phyloP scores from a whole-genome alignment of 768 basidiomycete species.

The Lactarius tabidus region DNA sequence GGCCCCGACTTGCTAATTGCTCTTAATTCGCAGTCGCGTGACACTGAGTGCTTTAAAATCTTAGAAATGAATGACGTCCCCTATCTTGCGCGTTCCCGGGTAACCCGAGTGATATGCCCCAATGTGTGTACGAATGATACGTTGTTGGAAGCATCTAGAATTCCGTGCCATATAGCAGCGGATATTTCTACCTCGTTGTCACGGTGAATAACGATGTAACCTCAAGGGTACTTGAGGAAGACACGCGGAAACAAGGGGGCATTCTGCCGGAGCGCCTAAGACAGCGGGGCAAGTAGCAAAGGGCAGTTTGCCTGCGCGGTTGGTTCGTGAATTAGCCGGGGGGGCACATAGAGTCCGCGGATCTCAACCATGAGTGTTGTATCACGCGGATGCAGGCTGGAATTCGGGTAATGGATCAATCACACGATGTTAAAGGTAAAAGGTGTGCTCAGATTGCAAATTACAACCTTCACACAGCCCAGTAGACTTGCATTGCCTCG shows the following conservation, averaged over 20 bases:
- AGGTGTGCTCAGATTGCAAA: slow-evolving; percentile 27
- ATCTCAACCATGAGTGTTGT: neutral
- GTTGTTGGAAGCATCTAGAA: neutral
- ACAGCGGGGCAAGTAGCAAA: neutral
- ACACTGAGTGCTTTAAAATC: neutral
- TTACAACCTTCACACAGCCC: slow-evolving; percentile 26
- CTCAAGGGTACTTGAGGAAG: neutral
- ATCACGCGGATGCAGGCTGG: neutral
- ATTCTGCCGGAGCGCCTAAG: neutral
- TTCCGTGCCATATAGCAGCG: neutral
- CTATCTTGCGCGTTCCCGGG: neutral
- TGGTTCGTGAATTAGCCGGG: neutral
- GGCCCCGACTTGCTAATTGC: no score
- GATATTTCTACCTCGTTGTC: neutral
- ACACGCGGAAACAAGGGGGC: neutral
- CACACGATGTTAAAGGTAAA: neutral
- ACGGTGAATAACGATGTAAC: neutral
- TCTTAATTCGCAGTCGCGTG: neutral
- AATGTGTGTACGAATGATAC: neutral
- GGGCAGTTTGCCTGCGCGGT: neutral
- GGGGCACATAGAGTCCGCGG: neutral
- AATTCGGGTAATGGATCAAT: neutral
- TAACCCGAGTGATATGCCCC: no score
- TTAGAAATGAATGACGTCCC: neutral
- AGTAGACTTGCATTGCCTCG: neutral